phyloP scores from a whole-genome alignment of 768 basidiomycete genomes.

The Strobilomyces confusus region DNA sequence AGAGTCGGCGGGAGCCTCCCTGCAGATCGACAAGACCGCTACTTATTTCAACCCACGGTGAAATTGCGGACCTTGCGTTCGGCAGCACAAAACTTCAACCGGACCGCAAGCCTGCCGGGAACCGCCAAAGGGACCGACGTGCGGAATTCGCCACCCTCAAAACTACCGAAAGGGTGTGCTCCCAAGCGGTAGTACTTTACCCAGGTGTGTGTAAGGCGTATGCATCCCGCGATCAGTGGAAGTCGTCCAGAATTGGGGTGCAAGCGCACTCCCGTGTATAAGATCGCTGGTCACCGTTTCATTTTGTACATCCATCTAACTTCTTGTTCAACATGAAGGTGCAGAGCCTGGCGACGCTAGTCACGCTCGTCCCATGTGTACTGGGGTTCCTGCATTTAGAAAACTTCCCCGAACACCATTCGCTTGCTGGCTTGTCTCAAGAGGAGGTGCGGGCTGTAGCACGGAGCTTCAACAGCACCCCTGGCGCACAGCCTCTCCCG shows the following conservation, averaged over 20 bases:
- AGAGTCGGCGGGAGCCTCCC: not conserved
- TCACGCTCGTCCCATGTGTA: conserved; percentile 3
- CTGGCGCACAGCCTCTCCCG: conserved; percentile 22
- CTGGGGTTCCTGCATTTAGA: conserved; percentile 13
- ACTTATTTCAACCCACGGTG: too few relatives aligned
- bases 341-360: conserved; percentile 3
- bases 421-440: conserved; percentile 16
- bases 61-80: too few relatives aligned
- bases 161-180: too few relatives aligned
- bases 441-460: conserved; percentile 14
- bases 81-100: too few relatives aligned
- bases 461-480: conserved; percentile 12
- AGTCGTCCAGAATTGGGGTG: not conserved
- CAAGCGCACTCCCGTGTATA: conserved; percentile 1
- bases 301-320: not conserved
- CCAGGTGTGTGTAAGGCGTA: too few relatives aligned
- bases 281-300: not conserved
- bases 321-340: conserved; percentile 1
- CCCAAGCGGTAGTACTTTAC: too few relatives aligned
- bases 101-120: too few relatives aligned
- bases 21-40: not conserved
- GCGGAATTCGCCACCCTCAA: too few relatives aligned
- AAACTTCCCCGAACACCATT: conserved; percentile 19
- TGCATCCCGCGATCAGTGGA: too few relatives aligned
- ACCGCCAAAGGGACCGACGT: too few relatives aligned